Evolutionary conservation across 2,329 filamentous ascomycete species (phyloP).

Genomic region (Neoscytalidium dimidiatum): DNA sequence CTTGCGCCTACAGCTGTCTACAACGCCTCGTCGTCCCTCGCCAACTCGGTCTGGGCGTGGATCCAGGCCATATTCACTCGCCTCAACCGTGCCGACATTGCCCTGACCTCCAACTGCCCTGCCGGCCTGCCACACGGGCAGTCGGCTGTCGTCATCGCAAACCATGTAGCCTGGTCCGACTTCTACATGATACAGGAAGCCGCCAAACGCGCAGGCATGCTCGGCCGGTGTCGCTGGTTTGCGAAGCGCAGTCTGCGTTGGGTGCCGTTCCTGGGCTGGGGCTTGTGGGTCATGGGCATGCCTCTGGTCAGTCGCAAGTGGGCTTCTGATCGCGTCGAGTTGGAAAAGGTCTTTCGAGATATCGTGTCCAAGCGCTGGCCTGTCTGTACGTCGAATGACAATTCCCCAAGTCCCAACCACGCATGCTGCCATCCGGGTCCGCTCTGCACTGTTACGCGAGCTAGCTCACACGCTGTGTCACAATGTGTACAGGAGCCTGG

Average conservation of each 20-base stretch:
- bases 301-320: slow-evolving; percentile 63
- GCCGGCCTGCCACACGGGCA: slow-evolving; percentile 55
- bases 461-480: too few relatives aligned
- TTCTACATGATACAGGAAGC: slow-evolving; percentile 66
- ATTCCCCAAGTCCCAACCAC: background rate
- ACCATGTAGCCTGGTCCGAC: slow-evolving; percentile 64
- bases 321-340: slow-evolving; percentile 57
- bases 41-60: slow-evolving; percentile 57
- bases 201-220: slow-evolving; percentile 57
- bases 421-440: background rate
- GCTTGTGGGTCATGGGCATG: slow-evolving; percentile 66
- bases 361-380: slow-evolving; percentile 56
- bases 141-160: slow-evolving; percentile 61
- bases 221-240: slow-evolving; percentile 64
- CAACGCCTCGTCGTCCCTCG: slow-evolving; percentile 56
- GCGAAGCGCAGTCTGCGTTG: slow-evolving; percentile 61
- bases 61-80: slow-evolving; percentile 60
- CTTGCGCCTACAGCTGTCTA: slow-evolving; percentile 53
- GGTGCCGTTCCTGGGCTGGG: slow-evolving; percentile 65
- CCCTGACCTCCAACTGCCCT: slow-evolving; percentile 39
- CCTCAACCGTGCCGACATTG: slow-evolving; percentile 56
- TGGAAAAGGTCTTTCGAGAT: slow-evolving; percentile 59
- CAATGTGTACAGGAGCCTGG: too few relatives aligned
- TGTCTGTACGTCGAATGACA: slow-evolving; percentile 52
- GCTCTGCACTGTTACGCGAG: slow-evolving; percentile 3